Evolutionary conservation across 108 stramenopile genomes (phyloP), one percentile per base, ranked within the genome.

Genomic region (Cafeteria roenbergensis): DNA sequence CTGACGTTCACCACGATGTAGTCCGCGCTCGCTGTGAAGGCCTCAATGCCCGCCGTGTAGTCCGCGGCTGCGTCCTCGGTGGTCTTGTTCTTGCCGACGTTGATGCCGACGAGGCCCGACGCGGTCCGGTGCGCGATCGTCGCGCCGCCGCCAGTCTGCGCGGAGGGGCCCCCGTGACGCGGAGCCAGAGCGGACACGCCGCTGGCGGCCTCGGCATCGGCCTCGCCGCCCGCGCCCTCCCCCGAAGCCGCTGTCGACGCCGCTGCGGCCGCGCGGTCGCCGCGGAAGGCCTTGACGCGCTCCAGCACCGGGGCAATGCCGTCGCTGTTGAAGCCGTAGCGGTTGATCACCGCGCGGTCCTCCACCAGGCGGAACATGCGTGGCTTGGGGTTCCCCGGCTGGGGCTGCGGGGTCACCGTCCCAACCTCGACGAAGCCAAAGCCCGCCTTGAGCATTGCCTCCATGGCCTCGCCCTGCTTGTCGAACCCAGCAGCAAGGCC

Each of bases 401-500:
- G 94, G 0, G 90, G 86, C 68, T 77, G 50, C 0, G 90, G 90
- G 1, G 90, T 90, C 1, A 96, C 90, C 67, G 85, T 83, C 27
- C 91, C 94, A 66, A 95, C 83, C 73, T 89, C 88, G 3, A 82
- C 78, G 32, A 60, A 71, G 32, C 88, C 89, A 70, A 93, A 91
- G 22, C 94, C 94, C 73, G 87, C 53, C 48, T 84, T 80, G 56
- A 88, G 70, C 34, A 92, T 68, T 56, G 78, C 83, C 0, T 78
- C 71, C 55, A 93, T 78, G 0, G 86, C 88, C 31, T 76, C 71
- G 0, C 80, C 92, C 71, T 92, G 78, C 77, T 96, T 96, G 66
- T 96, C 94, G 77, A 91, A 96, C 29, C 94, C 94, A 24, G 94
- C 94, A 1, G 92, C 90, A 66, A 96, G 71, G n/a, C 92, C 91